Evolutionary conservation across 495 filamentous ascomycete species (phyloP), one percentile per base, ranked within the genome.

Genomic region (Podospora pseudocomata): DNA sequence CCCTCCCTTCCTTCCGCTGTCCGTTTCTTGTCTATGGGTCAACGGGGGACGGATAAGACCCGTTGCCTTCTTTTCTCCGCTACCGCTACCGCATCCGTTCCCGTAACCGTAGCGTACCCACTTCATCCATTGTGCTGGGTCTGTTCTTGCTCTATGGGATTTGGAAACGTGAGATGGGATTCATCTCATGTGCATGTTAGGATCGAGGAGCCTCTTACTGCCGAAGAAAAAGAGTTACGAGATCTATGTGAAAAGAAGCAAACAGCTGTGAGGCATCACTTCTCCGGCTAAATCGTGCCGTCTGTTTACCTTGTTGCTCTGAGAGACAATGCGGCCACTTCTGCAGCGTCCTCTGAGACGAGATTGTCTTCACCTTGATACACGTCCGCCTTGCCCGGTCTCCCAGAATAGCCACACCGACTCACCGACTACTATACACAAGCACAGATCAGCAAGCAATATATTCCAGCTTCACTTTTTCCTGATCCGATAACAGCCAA

Each of bases 1-100:
- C 32, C 59, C 20, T 32, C 32, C 59, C 27, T 61, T 61, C 59
- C 59, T 61, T 28, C 59, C 59, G 26, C 27, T 30, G 23, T 32
- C 30, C 23, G 23, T 27, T 32, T 30, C 23, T n/a, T 61, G n/a
- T 32, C 27, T 30, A 27, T 58, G 56, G 56, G 15, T 49, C 39
- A 16, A 49, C 39, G 39, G 39, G 7, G 15, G 9, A 11, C 15
- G 11, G 7, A 16, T 16, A 3, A 13, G 7, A 49, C 39, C 39
- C 39, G 39, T 16, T 49, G 39, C 39, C 15, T 49, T 49, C 39
- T 3, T 49, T 49, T 16, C 39, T 49, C 39, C 39, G 39, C 39
- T 49, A 49, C 39, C 39, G 39, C 39, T 49, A 49, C 39, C 39
- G 39, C 39, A 13, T 11, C 39, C 39, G 15, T 11, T 3, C 39